A percentile compares a stretch with the other conserved stretches of the same genome.
These are phyloP conservation scores for Nicotiana paniculata DNA, from an alignment of 257 asterid genomes.

Conservation along the genomic window DNA sequence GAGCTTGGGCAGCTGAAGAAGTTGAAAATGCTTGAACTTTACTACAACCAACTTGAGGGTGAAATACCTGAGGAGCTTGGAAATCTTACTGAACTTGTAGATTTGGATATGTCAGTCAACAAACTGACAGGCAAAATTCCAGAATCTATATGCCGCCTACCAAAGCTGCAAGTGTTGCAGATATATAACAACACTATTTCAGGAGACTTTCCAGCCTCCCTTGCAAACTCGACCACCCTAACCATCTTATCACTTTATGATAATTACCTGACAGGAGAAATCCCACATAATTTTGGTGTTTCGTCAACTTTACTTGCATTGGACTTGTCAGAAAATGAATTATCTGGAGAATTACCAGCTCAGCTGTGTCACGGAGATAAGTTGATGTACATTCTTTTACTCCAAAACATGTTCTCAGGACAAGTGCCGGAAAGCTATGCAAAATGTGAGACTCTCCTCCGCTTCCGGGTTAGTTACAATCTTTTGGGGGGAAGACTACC, in stretches of 20 bases:
- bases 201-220: conserved; percentile 54
- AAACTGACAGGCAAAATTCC: conserved; percentile 50
- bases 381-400: conserved; percentile 54
- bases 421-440: conserved; percentile 53
- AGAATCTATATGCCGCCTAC: conserved; percentile 51
- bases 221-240: conserved; percentile 57
- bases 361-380: conserved; percentile 59
- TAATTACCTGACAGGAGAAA: conserved; percentile 56
- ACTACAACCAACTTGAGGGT: conserved; percentile 65
- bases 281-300: conserved; percentile 58
- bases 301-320: conserved; percentile 43
- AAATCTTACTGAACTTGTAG: conserved; percentile 44
- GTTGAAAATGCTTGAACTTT: conserved; percentile 65
- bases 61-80: conserved; percentile 72
- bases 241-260: conserved; percentile 55
- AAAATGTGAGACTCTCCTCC: conserved; percentile 56
- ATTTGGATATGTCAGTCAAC: conserved; percentile 75
- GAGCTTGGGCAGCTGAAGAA: conserved; percentile 54
- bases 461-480: conserved; percentile 65
- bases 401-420: conserved; percentile 56
- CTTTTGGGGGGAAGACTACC: conserved; percentile 56
- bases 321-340: conserved; percentile 69
- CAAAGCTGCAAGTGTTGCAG: conserved; percentile 50
- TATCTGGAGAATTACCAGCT: conserved; percentile 60
- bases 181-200: conserved; percentile 63